phyloP scores from a whole-genome alignment of 768 basidiomycete species.

The Amanita polypyramis region DNA sequence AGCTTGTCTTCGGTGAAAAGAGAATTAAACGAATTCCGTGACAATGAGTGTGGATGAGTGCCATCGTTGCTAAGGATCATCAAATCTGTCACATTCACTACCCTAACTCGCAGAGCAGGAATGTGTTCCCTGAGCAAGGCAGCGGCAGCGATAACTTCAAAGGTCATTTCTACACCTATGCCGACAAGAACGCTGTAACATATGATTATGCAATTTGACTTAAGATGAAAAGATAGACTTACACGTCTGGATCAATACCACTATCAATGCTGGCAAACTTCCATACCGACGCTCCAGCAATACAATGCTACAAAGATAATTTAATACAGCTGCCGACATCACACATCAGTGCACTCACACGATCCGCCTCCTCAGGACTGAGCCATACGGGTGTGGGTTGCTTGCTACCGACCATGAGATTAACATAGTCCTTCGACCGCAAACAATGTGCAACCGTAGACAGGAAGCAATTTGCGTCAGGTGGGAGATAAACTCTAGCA shows the following conservation, averaged over 20 bases:
- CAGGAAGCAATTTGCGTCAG: constrained; percentile 84
- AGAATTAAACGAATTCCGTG: constrained; percentile 45
- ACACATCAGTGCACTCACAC: constrained; percentile 23
- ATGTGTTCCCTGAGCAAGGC: constrained; percentile 60
- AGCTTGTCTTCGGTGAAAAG: constrained; percentile 65
- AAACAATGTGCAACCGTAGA: constrained; percentile 80
- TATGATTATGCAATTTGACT: constrained; percentile 8
- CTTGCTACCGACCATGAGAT: constrained; percentile 85
- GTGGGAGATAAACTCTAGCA: constrained; percentile 75
- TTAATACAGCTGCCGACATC: not conserved
- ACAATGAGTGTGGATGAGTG: constrained; percentile 68
- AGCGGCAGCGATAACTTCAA: constrained; percentile 83
- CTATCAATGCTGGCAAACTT: constrained; percentile 68
- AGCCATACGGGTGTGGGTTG: constrained; percentile 76
- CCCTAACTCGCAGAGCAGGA: constrained; percentile 71
- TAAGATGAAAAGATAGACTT: constrained; percentile 13
- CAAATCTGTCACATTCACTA: constrained; percentile 85
- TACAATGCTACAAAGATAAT: constrained; percentile 49
- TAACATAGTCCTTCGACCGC: constrained; percentile 76
- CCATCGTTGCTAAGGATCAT: constrained; percentile 70
- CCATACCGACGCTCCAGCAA: constrained; percentile 84
- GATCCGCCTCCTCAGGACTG: constrained; percentile 63
- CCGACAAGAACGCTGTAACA: constrained; percentile 68
- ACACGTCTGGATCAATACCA: constrained; percentile 66
- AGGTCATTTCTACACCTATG: constrained; percentile 80